Conservation (phyloP, 164 flowering plant genomes). For the Magnolia officinalis region DNA sequence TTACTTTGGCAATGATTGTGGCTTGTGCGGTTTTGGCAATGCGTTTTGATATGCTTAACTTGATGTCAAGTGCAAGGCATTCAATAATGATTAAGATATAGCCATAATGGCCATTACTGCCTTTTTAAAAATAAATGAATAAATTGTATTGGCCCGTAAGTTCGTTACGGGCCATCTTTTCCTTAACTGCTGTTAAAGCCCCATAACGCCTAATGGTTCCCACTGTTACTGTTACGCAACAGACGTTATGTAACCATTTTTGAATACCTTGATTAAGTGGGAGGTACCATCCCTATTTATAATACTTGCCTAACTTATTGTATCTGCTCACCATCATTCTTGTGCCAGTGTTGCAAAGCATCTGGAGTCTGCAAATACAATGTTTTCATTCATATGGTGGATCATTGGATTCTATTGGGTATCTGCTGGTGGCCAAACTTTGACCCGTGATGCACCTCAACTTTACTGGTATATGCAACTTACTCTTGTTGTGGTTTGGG, state of each 20-base stretch:
- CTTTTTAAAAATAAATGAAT: no score
- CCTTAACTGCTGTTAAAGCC: no score
- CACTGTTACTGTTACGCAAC: no score
- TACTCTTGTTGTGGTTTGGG: neutral
- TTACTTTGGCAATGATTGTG: neutral
- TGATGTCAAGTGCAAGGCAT: neutral
- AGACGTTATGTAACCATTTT: neutral
- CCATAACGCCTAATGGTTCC: no score
- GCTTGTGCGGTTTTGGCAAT: neutral
- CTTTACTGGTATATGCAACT: constrained; percentile 60
- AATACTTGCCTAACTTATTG: neutral
- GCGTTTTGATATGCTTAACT: neutral
- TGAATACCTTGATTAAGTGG: neutral
- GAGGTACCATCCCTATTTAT: no score
- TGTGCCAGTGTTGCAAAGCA: constrained; percentile 56
- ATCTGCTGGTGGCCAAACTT: constrained; percentile 55
- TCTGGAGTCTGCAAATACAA: constrained; percentile 78
- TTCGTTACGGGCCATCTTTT: no score
- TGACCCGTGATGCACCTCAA: constrained; percentile 59
- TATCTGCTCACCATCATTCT: neutral
- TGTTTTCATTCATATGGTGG: constrained; percentile 94
- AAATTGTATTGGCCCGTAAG: no score
- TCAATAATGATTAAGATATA: neutral
- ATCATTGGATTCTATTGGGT: constrained; percentile 86
- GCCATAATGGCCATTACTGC: no score